A percentile compares a stretch with the other conserved stretches of the same genome.
phyloP scores from a whole-genome alignment of 176 grass and related monocot species.

The Calamus simplicifolius region DNA sequence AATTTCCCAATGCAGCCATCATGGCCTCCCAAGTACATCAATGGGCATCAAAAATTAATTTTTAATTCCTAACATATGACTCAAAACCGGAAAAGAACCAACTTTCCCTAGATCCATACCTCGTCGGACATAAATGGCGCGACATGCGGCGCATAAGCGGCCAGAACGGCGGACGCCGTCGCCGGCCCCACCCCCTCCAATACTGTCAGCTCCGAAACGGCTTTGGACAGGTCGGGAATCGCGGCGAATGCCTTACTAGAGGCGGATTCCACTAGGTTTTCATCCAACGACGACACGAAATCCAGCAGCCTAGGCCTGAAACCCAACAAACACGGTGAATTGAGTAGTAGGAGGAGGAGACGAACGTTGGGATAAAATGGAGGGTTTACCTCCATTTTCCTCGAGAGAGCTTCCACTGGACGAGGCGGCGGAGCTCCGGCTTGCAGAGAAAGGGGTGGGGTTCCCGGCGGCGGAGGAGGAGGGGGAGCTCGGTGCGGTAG shows the following conservation, averaged over 20 bases:
- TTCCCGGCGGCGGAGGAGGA: conserved; percentile 42
- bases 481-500: conserved; percentile 66
- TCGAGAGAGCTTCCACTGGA: conserved; percentile 92
- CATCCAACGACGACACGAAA: conserved; percentile 63
- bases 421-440: conserved; percentile 64
- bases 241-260: conserved; percentile 61
- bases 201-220: conserved; percentile 59
- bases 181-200: conserved; percentile 72
- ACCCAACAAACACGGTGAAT: background rate
- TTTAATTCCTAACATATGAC: too few relatives aligned
- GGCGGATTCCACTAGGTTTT: conserved; percentile 45
- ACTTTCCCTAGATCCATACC: conserved; percentile 22
- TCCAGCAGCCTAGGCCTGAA: conserved; percentile 74
- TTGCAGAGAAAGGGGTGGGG: conserved; percentile 58
- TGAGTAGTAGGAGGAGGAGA: background rate
- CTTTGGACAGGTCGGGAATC: conserved; percentile 57
- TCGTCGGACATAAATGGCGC: conserved; percentile 87
- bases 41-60: too few relatives aligned
- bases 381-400: conserved; percentile 69
- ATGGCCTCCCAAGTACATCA: conserved; percentile 37
- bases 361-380: background rate
- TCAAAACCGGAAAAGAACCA: background rate
- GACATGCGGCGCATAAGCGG: conserved; percentile 55
- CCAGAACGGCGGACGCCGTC: conserved; percentile 74
- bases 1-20: conserved; percentile 61